Percentiles rank a stretch among this genome's conserved stretches.
phyloP scores from a whole-genome alignment of 805 yeast species.

The Lipomyces anomalus region DNA sequence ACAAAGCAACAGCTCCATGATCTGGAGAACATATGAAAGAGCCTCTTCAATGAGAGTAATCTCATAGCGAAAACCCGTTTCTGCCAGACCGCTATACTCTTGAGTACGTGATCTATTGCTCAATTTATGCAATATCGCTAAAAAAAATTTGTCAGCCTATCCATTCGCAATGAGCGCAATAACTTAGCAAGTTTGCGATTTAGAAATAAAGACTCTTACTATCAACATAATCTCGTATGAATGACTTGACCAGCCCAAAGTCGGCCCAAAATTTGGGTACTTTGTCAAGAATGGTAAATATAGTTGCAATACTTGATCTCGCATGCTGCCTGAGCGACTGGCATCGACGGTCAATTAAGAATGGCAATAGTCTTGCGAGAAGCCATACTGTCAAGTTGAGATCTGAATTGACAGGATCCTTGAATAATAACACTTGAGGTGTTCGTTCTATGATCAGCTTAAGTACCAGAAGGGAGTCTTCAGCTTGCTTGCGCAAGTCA shows the following conservation, averaged over 20 bases:
- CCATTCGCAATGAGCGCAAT: no score
- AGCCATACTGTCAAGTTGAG: background rate
- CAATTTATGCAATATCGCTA: no score
- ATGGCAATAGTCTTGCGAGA: conserved; percentile 5
- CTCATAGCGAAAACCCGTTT: no score
- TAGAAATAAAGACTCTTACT: background rate
- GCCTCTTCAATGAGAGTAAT: no score
- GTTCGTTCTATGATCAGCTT: background rate
- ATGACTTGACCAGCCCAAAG: background rate
- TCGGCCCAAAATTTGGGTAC: background rate
- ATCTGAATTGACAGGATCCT: background rate
- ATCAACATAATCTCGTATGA: background rate
- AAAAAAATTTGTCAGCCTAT: no score
- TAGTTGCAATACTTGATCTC: background rate
- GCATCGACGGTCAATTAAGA: conserved; percentile 3
- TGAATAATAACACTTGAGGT: background rate
- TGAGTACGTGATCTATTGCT: no score
- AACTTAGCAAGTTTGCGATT: no score
- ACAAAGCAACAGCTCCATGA: no score
- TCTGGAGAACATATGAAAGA: no score
- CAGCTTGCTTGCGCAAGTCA: background rate
- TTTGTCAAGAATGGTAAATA: background rate
- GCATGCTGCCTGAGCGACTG: background rate
- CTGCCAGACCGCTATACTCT: no score
- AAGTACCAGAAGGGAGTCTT: background rate